These are phyloP conservation scores for Macaranga tanarius DNA, from an alignment of 441 rosid genomes.

Conservation along the genomic window DNA sequence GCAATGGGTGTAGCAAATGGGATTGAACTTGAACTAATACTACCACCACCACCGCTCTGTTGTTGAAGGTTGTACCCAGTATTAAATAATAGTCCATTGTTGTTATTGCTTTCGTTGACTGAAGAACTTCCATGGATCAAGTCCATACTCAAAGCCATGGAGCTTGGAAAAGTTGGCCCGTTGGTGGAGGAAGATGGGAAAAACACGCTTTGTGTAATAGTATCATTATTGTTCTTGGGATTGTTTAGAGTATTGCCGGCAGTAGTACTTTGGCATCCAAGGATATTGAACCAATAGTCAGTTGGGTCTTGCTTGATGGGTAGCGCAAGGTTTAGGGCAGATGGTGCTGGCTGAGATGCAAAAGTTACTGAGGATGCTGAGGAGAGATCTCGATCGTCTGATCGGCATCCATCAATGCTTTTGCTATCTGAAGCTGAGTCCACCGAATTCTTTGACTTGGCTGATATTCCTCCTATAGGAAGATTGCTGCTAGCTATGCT, in stretches of 20 bases:
- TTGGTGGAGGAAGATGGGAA: slow-evolving; percentile 21
- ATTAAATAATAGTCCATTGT: slow-evolving; percentile 32
- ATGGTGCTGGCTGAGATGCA: slow-evolving; percentile 36
- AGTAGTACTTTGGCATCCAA: slow-evolving; percentile 36
- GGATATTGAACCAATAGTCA: slow-evolving; percentile 61
- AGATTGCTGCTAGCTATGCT: slow-evolving; percentile 77
- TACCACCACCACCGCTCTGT: slow-evolving; percentile 21
- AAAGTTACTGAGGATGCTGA: slow-evolving; percentile 51
- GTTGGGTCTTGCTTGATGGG: slow-evolving; percentile 64
- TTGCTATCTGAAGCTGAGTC: slow-evolving; percentile 45
- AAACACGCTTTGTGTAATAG: slow-evolving; percentile 11
- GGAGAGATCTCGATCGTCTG: slow-evolving; percentile 50
- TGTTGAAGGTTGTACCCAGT: slow-evolving; percentile 36
- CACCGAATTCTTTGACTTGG: slow-evolving; percentile 38
- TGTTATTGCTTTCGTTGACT: slow-evolving; percentile 29
- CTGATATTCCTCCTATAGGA: slow-evolving; percentile 64
- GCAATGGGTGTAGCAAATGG: slow-evolving; percentile 45
- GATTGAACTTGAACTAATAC: slow-evolving; percentile 30
- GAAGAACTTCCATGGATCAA: slow-evolving; percentile 24
- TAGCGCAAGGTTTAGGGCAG: slow-evolving; percentile 47
- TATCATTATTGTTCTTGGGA: slow-evolving; percentile 14
- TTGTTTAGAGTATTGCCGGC: slow-evolving; percentile 16
- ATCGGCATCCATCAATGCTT: slow-evolving; percentile 37
- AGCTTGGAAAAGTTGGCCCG: slow-evolving; percentile 31
- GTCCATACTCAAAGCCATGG: slow-evolving; percentile 30